Evolutionary conservation across 495 filamentous ascomycete species (phyloP).

Genomic region (Amphirosellinia nigrospora): DNA sequence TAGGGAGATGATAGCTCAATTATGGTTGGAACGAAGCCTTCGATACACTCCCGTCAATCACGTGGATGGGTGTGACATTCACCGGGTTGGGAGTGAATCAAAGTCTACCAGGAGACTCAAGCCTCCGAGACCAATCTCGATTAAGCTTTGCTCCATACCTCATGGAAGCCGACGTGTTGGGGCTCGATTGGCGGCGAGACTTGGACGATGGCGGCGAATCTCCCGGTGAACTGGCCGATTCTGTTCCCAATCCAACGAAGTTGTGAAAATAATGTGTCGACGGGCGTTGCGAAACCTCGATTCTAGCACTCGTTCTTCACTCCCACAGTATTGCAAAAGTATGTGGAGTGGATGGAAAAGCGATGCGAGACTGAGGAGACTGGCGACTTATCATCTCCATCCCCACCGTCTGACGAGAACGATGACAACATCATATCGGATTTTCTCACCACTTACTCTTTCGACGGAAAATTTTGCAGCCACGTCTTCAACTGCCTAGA

Average conservation of each 20-base stretch:
- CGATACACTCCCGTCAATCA: background rate
- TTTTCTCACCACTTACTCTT: background rate
- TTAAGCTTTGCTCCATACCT: background rate
- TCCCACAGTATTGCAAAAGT: conserved; percentile 2
- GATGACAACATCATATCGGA: background rate
- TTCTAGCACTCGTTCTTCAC: background rate
- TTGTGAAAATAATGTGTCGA: background rate
- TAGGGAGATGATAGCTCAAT: conserved; percentile 12
- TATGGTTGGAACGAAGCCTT: conserved; percentile 2
- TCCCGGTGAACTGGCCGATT: background rate
- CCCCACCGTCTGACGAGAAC: background rate
- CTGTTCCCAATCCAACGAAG: background rate
- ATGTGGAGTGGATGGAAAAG: conserved; percentile 1
- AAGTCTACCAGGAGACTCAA: background rate
- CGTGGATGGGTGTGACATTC: background rate
- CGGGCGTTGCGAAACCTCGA: background rate
- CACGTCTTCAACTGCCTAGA: background rate
- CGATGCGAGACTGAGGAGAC: background rate
- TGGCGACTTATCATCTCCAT: background rate
- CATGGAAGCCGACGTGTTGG: background rate
- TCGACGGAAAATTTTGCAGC: background rate
- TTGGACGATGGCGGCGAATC: background rate
- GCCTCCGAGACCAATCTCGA: background rate
- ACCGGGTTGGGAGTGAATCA: conserved; percentile 4
- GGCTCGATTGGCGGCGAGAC: background rate